Conservation (phyloP, 495 filamentous ascomycete species). For the Aspergillus carlsbadensis region DNA sequence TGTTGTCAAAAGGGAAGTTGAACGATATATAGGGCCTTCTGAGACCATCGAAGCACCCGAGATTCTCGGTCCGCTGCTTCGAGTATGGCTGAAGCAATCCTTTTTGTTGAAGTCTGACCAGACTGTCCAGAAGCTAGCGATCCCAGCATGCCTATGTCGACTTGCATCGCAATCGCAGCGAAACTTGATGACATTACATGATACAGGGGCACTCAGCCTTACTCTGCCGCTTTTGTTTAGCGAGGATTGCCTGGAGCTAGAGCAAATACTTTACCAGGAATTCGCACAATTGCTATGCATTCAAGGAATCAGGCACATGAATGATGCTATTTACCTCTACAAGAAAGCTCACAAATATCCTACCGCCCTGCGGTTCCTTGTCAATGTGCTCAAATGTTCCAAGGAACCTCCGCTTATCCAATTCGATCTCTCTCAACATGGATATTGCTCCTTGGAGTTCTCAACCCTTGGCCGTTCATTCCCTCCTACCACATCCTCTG, state of each 20-base stretch:
- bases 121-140: constrained; percentile 29
- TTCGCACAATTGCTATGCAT: constrained; percentile 37
- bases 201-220: constrained; percentile 69
- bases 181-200: constrained; percentile 76
- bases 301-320: constrained; percentile 68
- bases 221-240: constrained; percentile 70
- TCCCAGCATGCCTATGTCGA: constrained; percentile 43
- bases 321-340: constrained; percentile 77
- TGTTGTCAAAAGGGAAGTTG: constrained; percentile 32
- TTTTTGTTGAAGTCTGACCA: constrained; percentile 22
- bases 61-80: constrained; percentile 40
- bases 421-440: constrained; percentile 87
- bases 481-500: constrained; percentile 70
- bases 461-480: constrained; percentile 79
- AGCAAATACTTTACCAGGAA: constrained; percentile 57
- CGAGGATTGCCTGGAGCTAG: constrained; percentile 38
- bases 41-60: constrained; percentile 44
- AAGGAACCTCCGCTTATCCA: constrained; percentile 81
- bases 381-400: constrained; percentile 68
- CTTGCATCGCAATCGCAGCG: constrained; percentile 59
- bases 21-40: constrained; percentile 35
- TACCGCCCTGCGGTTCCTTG: constrained; percentile 67
- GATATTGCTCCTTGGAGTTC: constrained; percentile 85
- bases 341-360: constrained; percentile 60
- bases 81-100: constrained; percentile 41